Evolutionary conservation across 257 asterid species (phyloP).

Genomic region (Capsicum chinense): DNA sequence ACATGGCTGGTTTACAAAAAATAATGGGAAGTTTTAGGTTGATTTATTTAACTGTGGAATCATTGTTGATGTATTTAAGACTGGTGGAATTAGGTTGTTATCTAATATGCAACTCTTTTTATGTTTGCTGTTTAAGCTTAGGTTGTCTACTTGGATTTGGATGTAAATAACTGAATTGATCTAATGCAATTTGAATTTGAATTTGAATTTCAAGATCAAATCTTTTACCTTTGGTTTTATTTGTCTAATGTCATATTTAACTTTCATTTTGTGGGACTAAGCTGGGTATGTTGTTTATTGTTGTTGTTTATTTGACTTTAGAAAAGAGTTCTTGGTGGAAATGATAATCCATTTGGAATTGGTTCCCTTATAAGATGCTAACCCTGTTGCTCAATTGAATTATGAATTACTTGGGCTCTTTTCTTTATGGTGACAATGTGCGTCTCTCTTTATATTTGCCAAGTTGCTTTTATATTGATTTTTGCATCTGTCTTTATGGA

Average conservation of each 20-base stretch:
- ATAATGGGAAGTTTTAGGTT: conserved; percentile 25
- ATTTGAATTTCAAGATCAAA: conserved; percentile 16
- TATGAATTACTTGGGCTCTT: not conserved
- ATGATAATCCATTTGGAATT: conserved; percentile 6
- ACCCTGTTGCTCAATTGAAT: not conserved
- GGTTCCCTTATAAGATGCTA: not conserved
- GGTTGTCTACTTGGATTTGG: conserved; percentile 23
- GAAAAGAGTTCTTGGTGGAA: not conserved
- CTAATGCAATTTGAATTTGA: conserved; percentile 22
- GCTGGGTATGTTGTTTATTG: too few species aligned
- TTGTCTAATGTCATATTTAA: not conserved
- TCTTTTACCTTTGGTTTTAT: not conserved
- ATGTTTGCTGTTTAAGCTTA: not conserved
- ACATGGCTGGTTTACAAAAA: conserved; percentile 2
- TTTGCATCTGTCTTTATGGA: not conserved
- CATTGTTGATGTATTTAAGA: conserved; percentile 1
- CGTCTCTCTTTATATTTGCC: not conserved
- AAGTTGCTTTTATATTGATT: not conserved
- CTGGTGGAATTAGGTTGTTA: not conserved
- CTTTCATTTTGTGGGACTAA: not conserved
- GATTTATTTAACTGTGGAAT: conserved; percentile 33
- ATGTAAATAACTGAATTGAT: conserved; percentile 28
- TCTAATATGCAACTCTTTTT: not conserved
- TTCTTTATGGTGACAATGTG: not conserved
- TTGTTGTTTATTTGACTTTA: not conserved